Base-by-base conservation (phyloP, 2,329 filamentous ascomycete species). In the Pseudogymnoascus destructans region DNA sequence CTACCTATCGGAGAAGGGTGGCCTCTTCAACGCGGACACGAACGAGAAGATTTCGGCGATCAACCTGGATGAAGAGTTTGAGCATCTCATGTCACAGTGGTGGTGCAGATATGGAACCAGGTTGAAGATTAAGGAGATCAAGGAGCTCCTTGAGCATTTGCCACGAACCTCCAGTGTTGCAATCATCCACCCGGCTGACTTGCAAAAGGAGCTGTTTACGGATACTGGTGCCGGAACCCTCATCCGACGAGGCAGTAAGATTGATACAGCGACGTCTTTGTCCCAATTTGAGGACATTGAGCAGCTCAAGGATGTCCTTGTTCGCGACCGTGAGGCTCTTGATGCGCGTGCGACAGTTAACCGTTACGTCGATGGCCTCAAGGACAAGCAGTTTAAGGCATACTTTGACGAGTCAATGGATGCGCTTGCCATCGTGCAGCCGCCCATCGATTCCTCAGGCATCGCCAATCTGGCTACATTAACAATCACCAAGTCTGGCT, bases 1-100 rank as follows among this genome's bases (percentile, higher is more conserved):
- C 61, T 98, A 96, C 71, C 79, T 97, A n/a, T 95, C 90, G 4
- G 93, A 98, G 75, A 97, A 97, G 79, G 93, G 93, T 55, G 93
- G 92, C 6, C 75, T 98, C 32, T 95, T 95, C 74, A 89, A 97
- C 70, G 91, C 90, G 60, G 88, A 95, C 63, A 88, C 85, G n/a
- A 87, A 86, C 60, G 86, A 92, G 76, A 95, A 95, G 76, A 97
- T 97, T 68, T 95, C 92, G 5, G 88, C 87, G 60, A 97, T 97
- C 74, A 97, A 97, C 74, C 78, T 98, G 59, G 93, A 98, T 69
- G 91, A 95, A 73, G 93, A 98, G 74, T 97, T 88, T 68, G 89
- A 95, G 60, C 80, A 88, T 68, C 80, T 96, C 68, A 95, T 97
- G 89, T 79, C 83, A 59, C 89, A 96, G 74, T 83, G 87, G 66